Conservation (phyloP, 805 yeast genomes). For the Saccharomyces paradoxus region DNA sequence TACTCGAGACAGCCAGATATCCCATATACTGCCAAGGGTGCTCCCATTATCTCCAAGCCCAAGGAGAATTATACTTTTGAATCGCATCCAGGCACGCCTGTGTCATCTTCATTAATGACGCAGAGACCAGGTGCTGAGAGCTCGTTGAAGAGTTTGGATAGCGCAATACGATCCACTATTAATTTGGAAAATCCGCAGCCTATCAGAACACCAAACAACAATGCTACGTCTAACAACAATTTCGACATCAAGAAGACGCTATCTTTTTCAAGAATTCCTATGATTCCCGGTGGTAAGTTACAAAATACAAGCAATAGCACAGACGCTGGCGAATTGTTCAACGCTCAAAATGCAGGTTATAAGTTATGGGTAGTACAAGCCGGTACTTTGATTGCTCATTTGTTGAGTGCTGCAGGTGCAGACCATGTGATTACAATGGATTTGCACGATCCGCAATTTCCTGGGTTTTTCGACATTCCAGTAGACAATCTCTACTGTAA, state of each 20-base stretch:
- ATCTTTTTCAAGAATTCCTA: conserved; percentile 28
- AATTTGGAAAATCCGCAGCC: conserved; percentile 11
- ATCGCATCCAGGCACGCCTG: conserved; percentile 47
- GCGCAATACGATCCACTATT: conserved; percentile 15
- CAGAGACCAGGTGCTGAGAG: conserved; percentile 21
- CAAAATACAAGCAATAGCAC: conserved; percentile 16
- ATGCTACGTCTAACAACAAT: neutral
- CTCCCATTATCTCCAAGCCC: conserved; percentile 44
- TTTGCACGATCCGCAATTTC: conserved; percentile 94
- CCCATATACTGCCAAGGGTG: conserved; percentile 71
- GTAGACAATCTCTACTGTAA: conserved; percentile 89
- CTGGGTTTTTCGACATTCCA: conserved; percentile 93
- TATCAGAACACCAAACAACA: conserved; percentile 2
- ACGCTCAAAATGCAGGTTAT: conserved; percentile 53
- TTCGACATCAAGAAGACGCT: conserved; percentile 10
- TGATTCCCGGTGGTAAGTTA: conserved; percentile 31
- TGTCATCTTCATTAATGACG: conserved; percentile 18
- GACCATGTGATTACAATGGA: conserved; percentile 97
- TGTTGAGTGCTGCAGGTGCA: conserved; percentile 87
- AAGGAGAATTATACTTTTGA: conserved; percentile 37
- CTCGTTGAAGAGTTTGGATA: conserved; percentile 13
- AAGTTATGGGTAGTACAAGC: conserved; percentile 94
- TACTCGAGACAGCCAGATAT: conserved; percentile 94
- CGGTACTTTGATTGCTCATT: conserved; percentile 83
- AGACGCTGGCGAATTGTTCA: conserved; percentile 31